Conservation (phyloP, 805 yeast genomes). For the Pichia californica region DNA sequence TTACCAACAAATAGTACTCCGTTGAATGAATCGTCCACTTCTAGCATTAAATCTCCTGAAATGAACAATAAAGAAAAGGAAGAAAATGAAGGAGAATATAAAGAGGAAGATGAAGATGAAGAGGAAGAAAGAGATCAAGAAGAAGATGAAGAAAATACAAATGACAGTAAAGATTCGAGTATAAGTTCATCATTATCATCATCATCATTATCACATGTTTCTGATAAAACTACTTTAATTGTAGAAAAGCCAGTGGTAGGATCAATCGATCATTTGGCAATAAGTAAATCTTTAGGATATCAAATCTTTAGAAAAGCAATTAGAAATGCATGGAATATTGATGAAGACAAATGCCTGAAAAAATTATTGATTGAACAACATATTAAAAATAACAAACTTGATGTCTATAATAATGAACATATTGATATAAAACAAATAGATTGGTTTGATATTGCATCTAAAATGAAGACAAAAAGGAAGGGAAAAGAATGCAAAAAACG, state of each 20-base stretch:
- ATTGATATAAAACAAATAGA: constrained; percentile 39
- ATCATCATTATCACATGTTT: background rate
- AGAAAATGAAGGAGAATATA: too few relatives aligned
- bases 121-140: too few relatives aligned
- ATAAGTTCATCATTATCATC: too few relatives aligned
- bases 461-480: constrained; percentile 42
- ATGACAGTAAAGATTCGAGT: too few relatives aligned
- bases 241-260: constrained; percentile 15
- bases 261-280: constrained; percentile 43
- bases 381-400: constrained; percentile 15
- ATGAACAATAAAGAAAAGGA: too few relatives aligned
- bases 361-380: constrained; percentile 33
- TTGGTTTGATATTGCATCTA: constrained; percentile 56
- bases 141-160: too few relatives aligned
- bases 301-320: constrained; percentile 61
- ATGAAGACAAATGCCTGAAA: constrained; percentile 57
- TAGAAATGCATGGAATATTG: constrained; percentile 67
- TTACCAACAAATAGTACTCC: too few relatives aligned
- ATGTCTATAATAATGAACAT: constrained; percentile 20
- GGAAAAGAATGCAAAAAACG: constrained; percentile 81
- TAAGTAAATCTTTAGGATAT: constrained; percentile 68
- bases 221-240: background rate
- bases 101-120: too few relatives aligned
- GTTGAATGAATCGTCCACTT: too few relatives aligned
- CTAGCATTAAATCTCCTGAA: too few relatives aligned